These are phyloP conservation scores for Waitea zeae DNA, from an alignment of 1,284 basidiomycete species.

Conservation along the genomic window DNA sequence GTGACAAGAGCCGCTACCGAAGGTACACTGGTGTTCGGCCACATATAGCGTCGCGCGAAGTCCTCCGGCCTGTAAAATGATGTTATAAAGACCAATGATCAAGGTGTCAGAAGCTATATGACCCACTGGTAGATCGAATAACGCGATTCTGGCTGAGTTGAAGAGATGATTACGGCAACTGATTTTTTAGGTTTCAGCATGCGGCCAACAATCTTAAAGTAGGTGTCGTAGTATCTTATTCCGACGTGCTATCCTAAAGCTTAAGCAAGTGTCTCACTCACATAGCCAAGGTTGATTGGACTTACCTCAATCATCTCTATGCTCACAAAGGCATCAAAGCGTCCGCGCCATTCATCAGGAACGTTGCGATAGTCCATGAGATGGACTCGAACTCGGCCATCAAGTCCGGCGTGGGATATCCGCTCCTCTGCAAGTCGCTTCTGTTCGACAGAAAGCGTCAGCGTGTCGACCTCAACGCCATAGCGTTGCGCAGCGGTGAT, in stretches of 20 bases:
- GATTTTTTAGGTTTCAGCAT: conserved; percentile 59
- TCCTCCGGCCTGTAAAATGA: conserved; percentile 43
- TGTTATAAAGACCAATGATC: background rate
- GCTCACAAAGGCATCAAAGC: conserved; percentile 78
- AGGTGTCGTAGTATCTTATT: conserved; percentile 37
- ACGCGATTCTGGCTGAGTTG: conserved; percentile 73
- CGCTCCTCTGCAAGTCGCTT: conserved; percentile 75
- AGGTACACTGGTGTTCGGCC: conserved; percentile 81
- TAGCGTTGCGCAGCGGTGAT: conserved; percentile 67
- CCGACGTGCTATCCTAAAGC: background rate
- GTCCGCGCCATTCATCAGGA: conserved; percentile 52
- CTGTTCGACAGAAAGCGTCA: conserved; percentile 78
- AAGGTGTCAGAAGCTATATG: conserved; percentile 2
- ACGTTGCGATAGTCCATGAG: conserved; percentile 78
- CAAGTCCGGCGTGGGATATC: conserved; percentile 53
- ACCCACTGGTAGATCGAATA: conserved; percentile 51
- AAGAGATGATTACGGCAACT: conserved; percentile 60
- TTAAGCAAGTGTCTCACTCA: background rate
- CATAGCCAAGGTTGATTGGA: conserved; percentile 9
- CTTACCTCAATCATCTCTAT: conserved; percentile 80
- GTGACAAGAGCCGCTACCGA: conserved; percentile 61
- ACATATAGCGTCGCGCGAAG: conserved; percentile 85
- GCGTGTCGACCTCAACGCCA: conserved; percentile 73
- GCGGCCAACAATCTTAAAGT: conserved; percentile 71
- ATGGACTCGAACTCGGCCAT: conserved; percentile 62